Evolutionary conservation across 2,329 filamentous ascomycete genomes (phyloP), one percentile per base, ranked within the genome.

Genomic region (Basipetospora chlamydospora): DNA sequence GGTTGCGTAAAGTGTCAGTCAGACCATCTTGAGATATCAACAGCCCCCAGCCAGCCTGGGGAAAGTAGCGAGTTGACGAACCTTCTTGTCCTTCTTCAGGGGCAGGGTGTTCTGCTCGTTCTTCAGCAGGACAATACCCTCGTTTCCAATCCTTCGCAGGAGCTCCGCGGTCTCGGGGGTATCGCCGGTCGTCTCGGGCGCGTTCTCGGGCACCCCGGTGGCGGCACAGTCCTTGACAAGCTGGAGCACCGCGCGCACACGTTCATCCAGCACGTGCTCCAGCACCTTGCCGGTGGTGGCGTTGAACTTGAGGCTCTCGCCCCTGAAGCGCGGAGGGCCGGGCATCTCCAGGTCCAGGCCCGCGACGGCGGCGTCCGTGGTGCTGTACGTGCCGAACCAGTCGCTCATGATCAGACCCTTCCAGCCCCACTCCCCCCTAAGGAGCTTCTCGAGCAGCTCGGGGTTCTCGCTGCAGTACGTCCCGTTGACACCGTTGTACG

Each of bases 71-170:
- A 23, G 6, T 23, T 59, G 45, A 33, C 35, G 5, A 8, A 38
- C 29, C 29, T 72, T 75, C 46, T 73, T 75, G 26, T 70, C 60
- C 47, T 73, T 77, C 23, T 67, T 67, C 3, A 80, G 53, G 1
- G 81, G 81, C 1, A 87, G 60, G 0, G 77, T 51, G 11, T 60
- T 60, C 26, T 67, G 66, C 10, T 82, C 67, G 44, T 87, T 87
- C 57, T 85, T 84, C 33, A 86, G 58, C 10, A 87, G 61, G 2
- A 85, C 79, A 7, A 83, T 74, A 3, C 74, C 74, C 49, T 85
- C 77, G 4, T 73, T 69, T 13, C 77, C 78, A 17, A 80, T 64
- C 37, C 67, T 64, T 13, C 81, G 67, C 16, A 84, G 66, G 31
- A 85, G 59, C 12, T 64, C 67, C 4, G 75, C 67, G 26, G 73